A percentile compares a stretch with the other conserved stretches of the same genome.
phyloP scores from a whole-genome alignment of 495 filamentous ascomycete genomes.

The Venustampulla echinocandica region DNA sequence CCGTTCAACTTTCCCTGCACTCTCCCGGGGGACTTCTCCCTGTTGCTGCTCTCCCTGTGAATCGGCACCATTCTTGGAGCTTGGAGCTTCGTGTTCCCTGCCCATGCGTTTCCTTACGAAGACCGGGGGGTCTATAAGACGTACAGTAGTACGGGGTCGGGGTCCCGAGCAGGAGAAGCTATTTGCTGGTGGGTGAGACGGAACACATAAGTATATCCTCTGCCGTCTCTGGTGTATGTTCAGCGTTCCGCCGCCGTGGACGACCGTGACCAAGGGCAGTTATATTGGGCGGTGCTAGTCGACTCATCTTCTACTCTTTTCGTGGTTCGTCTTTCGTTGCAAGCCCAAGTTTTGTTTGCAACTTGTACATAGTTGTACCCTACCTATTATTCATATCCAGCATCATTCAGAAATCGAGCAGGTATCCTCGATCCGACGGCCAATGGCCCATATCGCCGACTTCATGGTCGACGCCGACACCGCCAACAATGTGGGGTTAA shows the following conservation, averaged over 20 bases:
- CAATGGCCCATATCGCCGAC: conserved; percentile 26
- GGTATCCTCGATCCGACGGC: conserved; percentile 3
- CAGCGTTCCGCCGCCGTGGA: background rate
- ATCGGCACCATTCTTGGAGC: conserved; percentile 20
- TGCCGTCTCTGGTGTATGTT: background rate
- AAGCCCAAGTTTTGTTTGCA: background rate
- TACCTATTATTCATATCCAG: background rate
- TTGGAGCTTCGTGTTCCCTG: conserved; percentile 9
- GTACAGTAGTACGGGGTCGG: conserved; percentile 12
- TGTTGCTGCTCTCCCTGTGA: background rate
- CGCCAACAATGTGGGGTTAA: conserved; percentile 20
- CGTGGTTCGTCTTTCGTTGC: no score
- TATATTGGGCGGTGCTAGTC: conserved; percentile 10
- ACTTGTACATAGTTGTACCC: background rate
- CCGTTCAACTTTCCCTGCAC: background rate
- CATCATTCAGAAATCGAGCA: no score
- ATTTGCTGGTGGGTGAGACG: conserved; percentile 17
- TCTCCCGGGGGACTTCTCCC: background rate
- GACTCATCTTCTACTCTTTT: background rate
- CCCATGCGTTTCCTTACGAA: conserved; percentile 11
- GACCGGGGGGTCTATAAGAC: conserved; percentile 6
- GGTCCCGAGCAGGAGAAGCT: no score
- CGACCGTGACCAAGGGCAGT: conserved; percentile 5
- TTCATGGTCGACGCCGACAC: conserved; percentile 17
- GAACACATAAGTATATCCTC: conserved; percentile 22